Conservation (phyloP, 2,329 filamentous ascomycete species). For the Diplodia seriata region DNA sequence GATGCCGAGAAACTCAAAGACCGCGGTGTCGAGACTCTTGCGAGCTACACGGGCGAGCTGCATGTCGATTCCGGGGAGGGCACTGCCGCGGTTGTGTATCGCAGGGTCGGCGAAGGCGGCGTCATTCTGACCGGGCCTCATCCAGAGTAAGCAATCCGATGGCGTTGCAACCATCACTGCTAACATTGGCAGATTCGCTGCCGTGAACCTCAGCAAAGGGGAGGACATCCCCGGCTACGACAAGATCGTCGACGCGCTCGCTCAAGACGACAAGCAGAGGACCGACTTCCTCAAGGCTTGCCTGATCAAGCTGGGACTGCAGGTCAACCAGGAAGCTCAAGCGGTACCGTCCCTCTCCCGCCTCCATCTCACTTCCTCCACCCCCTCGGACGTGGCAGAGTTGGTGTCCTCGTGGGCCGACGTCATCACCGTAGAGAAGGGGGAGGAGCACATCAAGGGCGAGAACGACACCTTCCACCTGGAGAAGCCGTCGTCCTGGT, state of each 20-base stretch:
- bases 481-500: slow-evolving; percentile 60
- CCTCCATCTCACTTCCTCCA: slow-evolving; percentile 78
- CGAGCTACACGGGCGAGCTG: slow-evolving; percentile 76
- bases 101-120: slow-evolving; percentile 79
- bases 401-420: slow-evolving; percentile 71
- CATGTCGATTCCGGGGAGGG: slow-evolving; percentile 77
- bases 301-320: slow-evolving; percentile 80
- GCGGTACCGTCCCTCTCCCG: slow-evolving; percentile 79
- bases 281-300: slow-evolving; percentile 80
- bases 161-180: not conserved
- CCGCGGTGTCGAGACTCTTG: slow-evolving; percentile 78
- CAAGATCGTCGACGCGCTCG: slow-evolving; percentile 71
- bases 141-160: slow-evolving; percentile 73
- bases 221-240: slow-evolving; percentile 72
- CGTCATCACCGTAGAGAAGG: slow-evolving; percentile 69
- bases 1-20: slow-evolving; percentile 69
- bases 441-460: slow-evolving; percentile 75
- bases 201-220: slow-evolving; percentile 74
- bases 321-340: slow-evolving; percentile 72
- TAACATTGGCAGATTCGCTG: slow-evolving; percentile 71
- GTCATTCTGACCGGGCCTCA: slow-evolving; percentile 86
- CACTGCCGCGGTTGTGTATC: slow-evolving; percentile 81
- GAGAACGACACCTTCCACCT: slow-evolving; percentile 85
- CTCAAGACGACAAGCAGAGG: slow-evolving; percentile 72
- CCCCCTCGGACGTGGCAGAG: slow-evolving; percentile 69